Base-by-base conservation (phyloP, 2,329 filamentous ascomycete genomes). In the Huntiella moniliformis region DNA sequence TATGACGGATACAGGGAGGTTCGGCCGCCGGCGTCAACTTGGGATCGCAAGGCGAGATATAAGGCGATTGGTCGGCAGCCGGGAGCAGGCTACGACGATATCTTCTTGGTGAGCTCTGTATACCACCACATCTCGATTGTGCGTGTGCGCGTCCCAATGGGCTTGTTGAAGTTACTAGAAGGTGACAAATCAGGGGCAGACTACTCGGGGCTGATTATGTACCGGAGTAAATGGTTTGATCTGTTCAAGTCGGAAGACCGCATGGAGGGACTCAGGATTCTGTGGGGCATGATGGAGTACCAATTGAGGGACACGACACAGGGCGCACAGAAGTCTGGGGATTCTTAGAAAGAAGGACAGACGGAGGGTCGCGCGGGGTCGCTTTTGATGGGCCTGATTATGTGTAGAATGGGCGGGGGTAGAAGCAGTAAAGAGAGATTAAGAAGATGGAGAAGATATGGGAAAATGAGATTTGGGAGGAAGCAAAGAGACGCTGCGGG, bases 1-100 rank as follows among this genome's bases (percentile, higher is more conserved):
- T 79, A 78, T 55, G 74, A 79, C 55, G 71, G 66, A 53, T 79
- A 79, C 58, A 68, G 75, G 47, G 76, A 73, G 65, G 63, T 79
- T 38, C 65, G 71, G 2, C 70, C 69, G 6, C 74, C 75, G 0
- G 59, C 68, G 7, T 60, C 66, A 5, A 69, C 66, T 16, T 79
- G 75, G 75, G 75, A 79, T 54, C 64, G 63, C 48, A 76, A 75
- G 58, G 66, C 68, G 28, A 63, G 65, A 32, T 79, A 78, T 55
- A 58, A 64, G 50, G 65, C 73, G 16, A 71, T 79, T 48, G 74
- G 74, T 4, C 68, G 67, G 51, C 56, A 57, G 8, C 53, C 53
- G 1, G 68, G 67, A 2, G 61, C 57, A 2, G 62, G 62, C 32
- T 70, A 68, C 53, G 75, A 79, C 52, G 74, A 79, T 52, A 61